Conservation (phyloP, 192 early-diverging fungal species). For the Backusella mclennaniae region DNA sequence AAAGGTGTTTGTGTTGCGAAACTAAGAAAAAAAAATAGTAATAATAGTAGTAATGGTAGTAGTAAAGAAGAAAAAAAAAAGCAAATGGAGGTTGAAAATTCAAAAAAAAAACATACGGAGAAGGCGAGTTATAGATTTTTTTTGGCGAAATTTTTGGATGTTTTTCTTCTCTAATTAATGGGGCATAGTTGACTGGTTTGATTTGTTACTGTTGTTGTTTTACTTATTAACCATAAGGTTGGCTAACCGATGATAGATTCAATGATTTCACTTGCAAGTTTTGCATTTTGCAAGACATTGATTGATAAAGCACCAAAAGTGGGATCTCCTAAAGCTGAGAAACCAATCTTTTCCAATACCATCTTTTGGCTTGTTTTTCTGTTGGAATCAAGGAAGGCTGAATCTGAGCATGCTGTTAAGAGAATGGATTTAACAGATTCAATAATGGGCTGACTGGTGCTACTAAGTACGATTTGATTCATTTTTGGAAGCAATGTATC, state of each 20-base stretch:
- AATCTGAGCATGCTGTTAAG: slow-evolving; percentile 58
- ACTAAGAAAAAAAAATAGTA: neutral
- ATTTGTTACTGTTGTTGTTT: neutral
- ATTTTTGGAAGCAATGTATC: slow-evolving; percentile 72
- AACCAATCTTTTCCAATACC: slow-evolving; percentile 55
- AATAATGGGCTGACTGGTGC: slow-evolving; percentile 61
- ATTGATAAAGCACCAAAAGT: slow-evolving; percentile 41
- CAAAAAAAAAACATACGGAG: neutral
- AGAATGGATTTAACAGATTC: slow-evolving; percentile 74
- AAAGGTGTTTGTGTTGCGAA: neutral
- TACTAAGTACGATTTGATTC: slow-evolving; percentile 65
- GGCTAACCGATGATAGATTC: slow-evolving; percentile 47
- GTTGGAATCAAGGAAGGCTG: slow-evolving; percentile 34
- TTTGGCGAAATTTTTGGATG: neutral
- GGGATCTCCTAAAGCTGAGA: slow-evolving; percentile 44
- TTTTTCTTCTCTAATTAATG: neutral
- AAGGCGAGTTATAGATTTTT: neutral
- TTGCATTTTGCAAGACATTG: slow-evolving; percentile 48
- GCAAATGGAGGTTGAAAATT: neutral
- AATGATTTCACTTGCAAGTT: slow-evolving; percentile 51
- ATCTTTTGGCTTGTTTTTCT: slow-evolving; percentile 43
- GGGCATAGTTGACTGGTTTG: neutral
- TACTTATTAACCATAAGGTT: neutral
- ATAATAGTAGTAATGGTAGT: neutral
- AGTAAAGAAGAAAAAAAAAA: neutral